These are phyloP conservation scores for Fragilaria radians DNA, from an alignment of 108 stramenopile genomes.

Conservation along the genomic window DNA sequence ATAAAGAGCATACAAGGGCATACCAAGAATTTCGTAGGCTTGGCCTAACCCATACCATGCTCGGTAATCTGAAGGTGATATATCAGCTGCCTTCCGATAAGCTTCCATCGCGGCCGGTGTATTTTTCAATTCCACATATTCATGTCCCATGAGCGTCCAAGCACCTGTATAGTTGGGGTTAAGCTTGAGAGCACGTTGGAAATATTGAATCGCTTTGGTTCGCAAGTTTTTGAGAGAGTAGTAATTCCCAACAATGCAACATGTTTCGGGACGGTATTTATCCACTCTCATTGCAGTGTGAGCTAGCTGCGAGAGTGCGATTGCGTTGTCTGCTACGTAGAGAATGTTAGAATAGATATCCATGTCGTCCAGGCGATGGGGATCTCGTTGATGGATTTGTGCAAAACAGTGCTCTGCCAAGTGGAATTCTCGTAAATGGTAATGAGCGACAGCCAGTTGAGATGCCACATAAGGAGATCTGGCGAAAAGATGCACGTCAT, in stretches of 20 bases:
- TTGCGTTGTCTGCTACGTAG: slow-evolving; percentile 92
- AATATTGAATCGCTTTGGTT: slow-evolving; percentile 93
- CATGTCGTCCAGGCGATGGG: slow-evolving; percentile 85
- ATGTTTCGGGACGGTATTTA: slow-evolving; percentile 93
- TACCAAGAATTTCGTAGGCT: slow-evolving; percentile 95
- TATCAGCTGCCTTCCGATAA: slow-evolving; percentile 96
- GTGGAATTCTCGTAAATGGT: slow-evolving; percentile 89
- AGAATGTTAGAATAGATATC: slow-evolving; percentile 92
- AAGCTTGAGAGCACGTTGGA: slow-evolving; percentile 87
- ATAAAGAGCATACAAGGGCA: slow-evolving; percentile 90
- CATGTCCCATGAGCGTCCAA: slow-evolving; percentile 98
- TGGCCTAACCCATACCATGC: slow-evolving; percentile 99
- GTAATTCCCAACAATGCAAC: slow-evolving; percentile 96
- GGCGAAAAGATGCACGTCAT: slow-evolving; percentile 49
- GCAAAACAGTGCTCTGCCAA: slow-evolving; percentile 79
- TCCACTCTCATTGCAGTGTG: slow-evolving; percentile 83
- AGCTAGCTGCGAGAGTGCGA: slow-evolving; percentile 74
- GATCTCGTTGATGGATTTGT: slow-evolving; percentile 61
- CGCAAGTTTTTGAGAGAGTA: slow-evolving; percentile 93
- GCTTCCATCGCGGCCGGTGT: slow-evolving; percentile 94
- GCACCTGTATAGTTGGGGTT: slow-evolving; percentile 89
- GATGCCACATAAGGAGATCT: slow-evolving; percentile 65
- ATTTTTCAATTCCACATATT: slow-evolving; percentile 96
- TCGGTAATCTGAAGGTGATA: slow-evolving; percentile 89
- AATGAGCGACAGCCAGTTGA: slow-evolving; percentile 78